These are phyloP conservation scores for Pseudomassariella vexata DNA, from an alignment of 2,329 filamentous ascomycete species.

Conservation along the genomic window DNA sequence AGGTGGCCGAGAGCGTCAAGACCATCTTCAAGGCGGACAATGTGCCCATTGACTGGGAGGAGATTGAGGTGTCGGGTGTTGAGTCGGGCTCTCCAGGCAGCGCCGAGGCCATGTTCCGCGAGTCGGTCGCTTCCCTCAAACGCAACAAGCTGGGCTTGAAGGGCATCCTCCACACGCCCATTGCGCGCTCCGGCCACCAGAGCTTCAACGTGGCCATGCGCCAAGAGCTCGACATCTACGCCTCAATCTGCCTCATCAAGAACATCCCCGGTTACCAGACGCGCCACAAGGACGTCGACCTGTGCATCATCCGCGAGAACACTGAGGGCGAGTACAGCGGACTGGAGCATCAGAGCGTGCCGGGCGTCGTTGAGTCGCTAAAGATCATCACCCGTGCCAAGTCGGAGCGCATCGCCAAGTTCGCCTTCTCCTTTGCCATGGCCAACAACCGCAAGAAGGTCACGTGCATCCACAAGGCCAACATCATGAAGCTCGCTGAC, in stretches of 20 bases:
- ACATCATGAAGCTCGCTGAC: slow-evolving; percentile 99
- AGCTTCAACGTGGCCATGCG: slow-evolving; percentile 99
- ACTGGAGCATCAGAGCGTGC: slow-evolving; percentile 95
- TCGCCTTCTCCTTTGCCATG: slow-evolving; percentile 94
- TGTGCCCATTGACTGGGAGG: slow-evolving; percentile 97
- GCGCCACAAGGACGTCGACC: slow-evolving; percentile 92
- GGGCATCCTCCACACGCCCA: slow-evolving; percentile 96
- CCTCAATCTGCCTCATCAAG: slow-evolving; percentile 96
- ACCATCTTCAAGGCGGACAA: slow-evolving; percentile 99
- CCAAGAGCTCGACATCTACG: slow-evolving; percentile 99
- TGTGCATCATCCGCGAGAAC: slow-evolving; percentile 99
- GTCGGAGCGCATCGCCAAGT: slow-evolving; percentile 98
- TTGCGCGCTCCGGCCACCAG: slow-evolving; percentile 94
- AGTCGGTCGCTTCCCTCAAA: slow-evolving; percentile 90
- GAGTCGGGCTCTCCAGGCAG: slow-evolving; percentile 73
- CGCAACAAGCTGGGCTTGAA: slow-evolving; percentile 99
- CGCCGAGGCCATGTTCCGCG: slow-evolving; percentile 90
- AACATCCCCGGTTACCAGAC: slow-evolving; percentile 99
- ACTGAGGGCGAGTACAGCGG: slow-evolving; percentile 99
- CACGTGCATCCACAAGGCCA: slow-evolving; percentile 99
- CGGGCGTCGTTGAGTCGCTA: slow-evolving; percentile 94
- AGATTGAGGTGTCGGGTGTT: slow-evolving; percentile 90
- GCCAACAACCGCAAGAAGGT: slow-evolving; percentile 99
- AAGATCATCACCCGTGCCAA: slow-evolving; percentile 99
- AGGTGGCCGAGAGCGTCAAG: slow-evolving; percentile 97